These are phyloP conservation scores for Ophiostoma novo-ulmi DNA, from an alignment of 2,329 filamentous ascomycete genomes.

Conservation along the genomic window DNA sequence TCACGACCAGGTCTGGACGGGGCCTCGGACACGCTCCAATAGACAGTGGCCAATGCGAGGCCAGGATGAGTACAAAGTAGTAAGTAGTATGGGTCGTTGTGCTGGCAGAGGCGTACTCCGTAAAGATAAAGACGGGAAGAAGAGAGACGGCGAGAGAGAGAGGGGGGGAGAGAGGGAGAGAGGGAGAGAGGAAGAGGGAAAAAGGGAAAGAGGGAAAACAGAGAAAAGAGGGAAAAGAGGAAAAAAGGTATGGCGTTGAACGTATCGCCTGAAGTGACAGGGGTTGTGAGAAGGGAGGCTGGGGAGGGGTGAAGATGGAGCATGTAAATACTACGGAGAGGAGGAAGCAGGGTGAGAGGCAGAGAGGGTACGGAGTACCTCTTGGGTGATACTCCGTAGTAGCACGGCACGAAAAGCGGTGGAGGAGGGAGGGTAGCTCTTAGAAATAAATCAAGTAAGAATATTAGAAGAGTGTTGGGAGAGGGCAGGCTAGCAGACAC, in stretches of 20 bases:
- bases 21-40: conserved; percentile 14
- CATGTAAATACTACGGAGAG: conserved; percentile 13
- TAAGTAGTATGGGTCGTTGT: background rate
- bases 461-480: background rate
- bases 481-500: background rate
- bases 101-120: background rate
- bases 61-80: background rate
- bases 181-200: background rate
- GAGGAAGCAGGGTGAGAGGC: background rate
- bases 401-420: conserved; percentile 21
- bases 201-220: background rate
- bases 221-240: background rate
- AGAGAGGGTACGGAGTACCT: conserved; percentile 10
- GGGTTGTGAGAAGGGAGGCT: conserved; percentile 22
- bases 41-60: conserved; percentile 5
- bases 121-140: background rate
- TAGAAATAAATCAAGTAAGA: background rate
- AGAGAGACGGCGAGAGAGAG: background rate
- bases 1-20: conserved; percentile 20
- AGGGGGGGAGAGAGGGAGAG: background rate
- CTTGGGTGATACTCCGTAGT: conserved; percentile 15
- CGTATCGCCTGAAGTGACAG: conserved; percentile 14
- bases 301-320: conserved; percentile 20
- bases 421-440: conserved; percentile 4
- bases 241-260: conserved; percentile 8